Evolutionary conservation across 768 basidiomycete genomes (phyloP).

Genomic region (Phylloporus rhodoxanthus): DNA sequence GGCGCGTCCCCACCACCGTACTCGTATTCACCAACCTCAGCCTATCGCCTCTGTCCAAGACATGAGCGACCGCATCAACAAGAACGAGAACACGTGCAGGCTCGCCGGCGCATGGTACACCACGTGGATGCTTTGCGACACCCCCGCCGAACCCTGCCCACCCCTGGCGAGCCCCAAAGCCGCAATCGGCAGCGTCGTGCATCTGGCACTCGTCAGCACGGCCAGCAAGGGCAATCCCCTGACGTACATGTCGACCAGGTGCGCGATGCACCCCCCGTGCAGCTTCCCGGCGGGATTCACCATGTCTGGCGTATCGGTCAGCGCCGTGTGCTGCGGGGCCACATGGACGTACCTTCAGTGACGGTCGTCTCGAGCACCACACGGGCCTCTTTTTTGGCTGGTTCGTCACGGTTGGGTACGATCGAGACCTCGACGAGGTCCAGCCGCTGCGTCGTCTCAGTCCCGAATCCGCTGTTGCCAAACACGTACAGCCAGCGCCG

Average conservation of each 20-base stretch:
- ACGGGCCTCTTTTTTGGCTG: slow-evolving; percentile 31
- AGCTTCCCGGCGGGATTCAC: slow-evolving; percentile 34
- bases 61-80: not conserved
- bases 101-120: slow-evolving; percentile 41
- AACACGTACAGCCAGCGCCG: slow-evolving; percentile 36
- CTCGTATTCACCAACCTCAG: slow-evolving; percentile 40
- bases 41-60: slow-evolving; percentile 36
- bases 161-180: slow-evolving; percentile 33
- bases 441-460: slow-evolving; percentile 6
- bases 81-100: slow-evolving; percentile 26
- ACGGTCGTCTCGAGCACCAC: slow-evolving; percentile 41
- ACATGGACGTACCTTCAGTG: slow-evolving; percentile 33
- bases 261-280: slow-evolving; percentile 38
- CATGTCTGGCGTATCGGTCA: slow-evolving; percentile 35
- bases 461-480: slow-evolving; percentile 17
- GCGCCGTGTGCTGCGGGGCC: no score
- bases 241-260: slow-evolving; percentile 45
- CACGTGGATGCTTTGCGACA: slow-evolving; percentile 43
- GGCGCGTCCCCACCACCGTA: slow-evolving; percentile 26
- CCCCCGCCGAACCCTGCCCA: slow-evolving; percentile 26
- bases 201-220: slow-evolving; percentile 26
- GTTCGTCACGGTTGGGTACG: slow-evolving; percentile 32
- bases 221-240: not conserved
- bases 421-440: slow-evolving; percentile 38
- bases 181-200: slow-evolving; percentile 36